Conservation (phyloP, 306 rosid genomes). For the Astragalus glycyphyllos region DNA sequence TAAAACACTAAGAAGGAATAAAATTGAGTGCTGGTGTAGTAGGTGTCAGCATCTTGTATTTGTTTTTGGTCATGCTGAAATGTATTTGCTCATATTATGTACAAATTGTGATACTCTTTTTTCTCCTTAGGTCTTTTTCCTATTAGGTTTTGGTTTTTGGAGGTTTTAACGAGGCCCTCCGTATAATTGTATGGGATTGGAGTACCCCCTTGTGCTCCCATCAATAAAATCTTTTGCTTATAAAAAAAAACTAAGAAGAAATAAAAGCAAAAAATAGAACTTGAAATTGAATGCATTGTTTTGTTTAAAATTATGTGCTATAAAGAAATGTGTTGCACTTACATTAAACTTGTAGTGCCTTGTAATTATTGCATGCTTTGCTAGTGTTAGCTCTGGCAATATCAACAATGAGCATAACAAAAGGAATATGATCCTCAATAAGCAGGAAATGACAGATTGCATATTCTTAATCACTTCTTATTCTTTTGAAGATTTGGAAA, state of each 20-base stretch:
- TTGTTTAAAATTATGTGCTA: not conserved
- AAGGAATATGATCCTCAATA: conserved; percentile 35
- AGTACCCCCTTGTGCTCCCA: too few relatives aligned
- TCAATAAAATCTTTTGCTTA: too few relatives aligned
- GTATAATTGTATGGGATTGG: too few relatives aligned
- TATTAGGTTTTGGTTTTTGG: too few relatives aligned
- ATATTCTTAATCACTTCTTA: conserved; percentile 29
- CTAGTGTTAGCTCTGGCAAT: conserved; percentile 51
- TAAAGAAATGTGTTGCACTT: conserved; percentile 39
- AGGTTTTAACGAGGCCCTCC: too few relatives aligned
- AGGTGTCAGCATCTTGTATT: too few relatives aligned
- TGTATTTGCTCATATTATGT: too few relatives aligned
- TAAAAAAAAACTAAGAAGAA: not conserved
- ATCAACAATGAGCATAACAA: conserved; percentile 45
- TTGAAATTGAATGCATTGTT: not conserved
- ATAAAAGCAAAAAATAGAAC: not conserved
- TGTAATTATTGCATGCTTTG: conserved; percentile 60
- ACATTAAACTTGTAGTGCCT: conserved; percentile 75
- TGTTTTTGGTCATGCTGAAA: too few relatives aligned
- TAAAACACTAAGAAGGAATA: not conserved
- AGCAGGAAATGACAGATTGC: conserved; percentile 40
- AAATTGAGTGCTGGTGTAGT: too few relatives aligned
- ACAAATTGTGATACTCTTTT: too few relatives aligned
- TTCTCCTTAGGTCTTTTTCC: too few relatives aligned
- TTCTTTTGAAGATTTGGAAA: not conserved